Evolutionary conservation across 331 rosid species (phyloP), one percentile per base, ranked within the genome.

Genomic region (Rhamnella rubrinervis): DNA sequence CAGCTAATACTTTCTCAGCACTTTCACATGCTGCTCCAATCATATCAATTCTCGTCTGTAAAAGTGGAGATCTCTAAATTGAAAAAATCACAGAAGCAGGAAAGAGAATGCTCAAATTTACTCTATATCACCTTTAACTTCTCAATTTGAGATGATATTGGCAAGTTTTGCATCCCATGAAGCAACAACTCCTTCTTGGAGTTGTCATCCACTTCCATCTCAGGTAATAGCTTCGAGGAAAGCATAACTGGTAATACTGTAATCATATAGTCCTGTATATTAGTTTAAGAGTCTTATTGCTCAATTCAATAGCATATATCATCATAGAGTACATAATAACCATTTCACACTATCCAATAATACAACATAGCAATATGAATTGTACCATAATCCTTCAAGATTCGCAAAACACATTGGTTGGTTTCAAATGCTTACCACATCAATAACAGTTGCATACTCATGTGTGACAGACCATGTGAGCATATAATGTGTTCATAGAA

Each of bases 11-110:
- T 67, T 93, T 93, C 61, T 93, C 98, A 18, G 97, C 97, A 75
- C 97, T 88, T 67, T 93, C 98, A 78, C 98, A 93, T 16, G 97
- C 98, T 15, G 88, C 92, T 23, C 88, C 92, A 75, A 93, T 93
- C 95, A 90, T 88, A 66, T 90, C 97, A 46, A 93, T 78, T 74
- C 97, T 82, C 8, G 88, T 90, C 97, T 91, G 85, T 67, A 77
- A 61, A 71, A 10, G 61, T 19, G 63, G 51, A 68, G 61, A 26
- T 49, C 20, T 20, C 49, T 20, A 61, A 68, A 53, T 47, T 37
- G 26, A 69, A 52, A 61, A 58, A 16, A 7, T n/a, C 23, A 62
- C 14, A n/a, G 40, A 67, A 75, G 71, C 17, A 63, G 47, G 38
- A 56, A 61, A 47, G 41, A 7, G 11, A 41, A 60, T 9, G 17